A percentile compares a stretch with the other conserved stretches of the same genome.
phyloP scores from a whole-genome alignment of 192 early-diverging fungal genomes.

The Entomortierella beljakovae region DNA sequence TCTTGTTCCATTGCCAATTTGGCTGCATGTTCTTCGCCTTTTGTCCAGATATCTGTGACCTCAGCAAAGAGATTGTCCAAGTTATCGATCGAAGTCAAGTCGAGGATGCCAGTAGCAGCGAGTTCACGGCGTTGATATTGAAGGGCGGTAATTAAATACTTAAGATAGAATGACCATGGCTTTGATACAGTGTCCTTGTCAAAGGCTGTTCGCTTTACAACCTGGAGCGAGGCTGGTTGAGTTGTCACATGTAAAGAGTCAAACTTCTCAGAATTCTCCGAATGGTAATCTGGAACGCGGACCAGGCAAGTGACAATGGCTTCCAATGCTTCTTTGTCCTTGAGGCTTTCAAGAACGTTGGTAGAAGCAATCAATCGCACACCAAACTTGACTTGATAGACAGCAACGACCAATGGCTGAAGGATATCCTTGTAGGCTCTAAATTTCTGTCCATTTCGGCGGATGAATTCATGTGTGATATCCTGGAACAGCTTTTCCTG shows the following conservation, averaged over 20 bases:
- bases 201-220: slow-evolving; percentile 62
- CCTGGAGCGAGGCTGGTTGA: slow-evolving; percentile 45
- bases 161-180: slow-evolving; percentile 66
- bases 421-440: slow-evolving; percentile 81
- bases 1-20: slow-evolving; percentile 63
- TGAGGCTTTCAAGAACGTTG: slow-evolving; percentile 9
- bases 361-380: slow-evolving; percentile 64
- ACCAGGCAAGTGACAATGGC: slow-evolving; percentile 54
- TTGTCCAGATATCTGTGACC: slow-evolving; percentile 70
- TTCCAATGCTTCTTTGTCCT: slow-evolving; percentile 39
- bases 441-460: slow-evolving; percentile 73
- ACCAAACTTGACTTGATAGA: slow-evolving; percentile 83
- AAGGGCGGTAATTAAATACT: slow-evolving; percentile 60
- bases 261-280: slow-evolving; percentile 45
- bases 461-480: slow-evolving; percentile 72
- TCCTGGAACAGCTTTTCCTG: slow-evolving; percentile 77
- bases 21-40: slow-evolving; percentile 68
- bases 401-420: slow-evolving; percentile 72
- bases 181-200: slow-evolving; percentile 42
- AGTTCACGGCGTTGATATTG: slow-evolving; percentile 56
- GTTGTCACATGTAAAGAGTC: slow-evolving; percentile 59
- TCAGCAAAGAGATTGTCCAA: slow-evolving; percentile 67
- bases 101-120: slow-evolving; percentile 55
- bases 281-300: slow-evolving; percentile 49
- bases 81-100: slow-evolving; percentile 51